A percentile compares a stretch with the other conserved stretches of the same genome.
phyloP scores from a whole-genome alignment of 2,329 filamentous ascomycete species.

The Microascus cirrosus region DNA sequence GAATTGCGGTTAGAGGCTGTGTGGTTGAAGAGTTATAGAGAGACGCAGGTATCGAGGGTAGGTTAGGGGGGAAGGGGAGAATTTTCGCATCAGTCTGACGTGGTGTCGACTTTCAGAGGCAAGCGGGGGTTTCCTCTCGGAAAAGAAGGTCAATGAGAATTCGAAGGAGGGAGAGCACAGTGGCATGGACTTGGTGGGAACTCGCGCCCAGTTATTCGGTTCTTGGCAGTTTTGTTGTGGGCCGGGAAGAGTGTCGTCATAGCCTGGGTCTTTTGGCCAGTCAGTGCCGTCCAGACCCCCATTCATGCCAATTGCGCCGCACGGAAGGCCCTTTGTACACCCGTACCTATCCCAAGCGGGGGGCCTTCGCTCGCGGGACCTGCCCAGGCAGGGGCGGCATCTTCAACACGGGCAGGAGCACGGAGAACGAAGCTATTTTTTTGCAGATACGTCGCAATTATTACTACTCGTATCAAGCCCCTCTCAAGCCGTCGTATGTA shows the following conservation, averaged over 20 bases:
- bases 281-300: background rate
- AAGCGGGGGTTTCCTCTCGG: background rate
- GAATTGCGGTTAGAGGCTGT: background rate
- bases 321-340: background rate
- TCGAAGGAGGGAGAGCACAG: background rate
- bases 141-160: background rate
- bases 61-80: background rate
- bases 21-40: background rate
- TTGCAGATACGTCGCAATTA: too few relatives aligned
- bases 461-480: too few relatives aligned
- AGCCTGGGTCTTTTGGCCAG: background rate
- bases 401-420: background rate
- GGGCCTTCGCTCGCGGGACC: background rate
- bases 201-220: background rate
- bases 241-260: background rate
- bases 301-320: background rate
- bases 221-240: background rate
- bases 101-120: background rate
- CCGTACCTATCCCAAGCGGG: background rate
- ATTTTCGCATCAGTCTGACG: constrained; percentile 3
- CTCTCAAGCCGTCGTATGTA: too few relatives aligned
- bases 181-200: background rate
- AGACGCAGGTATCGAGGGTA: background rate
- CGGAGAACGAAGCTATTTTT: too few relatives aligned
- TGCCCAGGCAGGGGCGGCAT: background rate